A percentile compares a stretch with the other conserved stretches of the same genome.
Conservation (phyloP, 2,329 filamentous ascomycete genomes). For the Fusarium tuaranense region DNA sequence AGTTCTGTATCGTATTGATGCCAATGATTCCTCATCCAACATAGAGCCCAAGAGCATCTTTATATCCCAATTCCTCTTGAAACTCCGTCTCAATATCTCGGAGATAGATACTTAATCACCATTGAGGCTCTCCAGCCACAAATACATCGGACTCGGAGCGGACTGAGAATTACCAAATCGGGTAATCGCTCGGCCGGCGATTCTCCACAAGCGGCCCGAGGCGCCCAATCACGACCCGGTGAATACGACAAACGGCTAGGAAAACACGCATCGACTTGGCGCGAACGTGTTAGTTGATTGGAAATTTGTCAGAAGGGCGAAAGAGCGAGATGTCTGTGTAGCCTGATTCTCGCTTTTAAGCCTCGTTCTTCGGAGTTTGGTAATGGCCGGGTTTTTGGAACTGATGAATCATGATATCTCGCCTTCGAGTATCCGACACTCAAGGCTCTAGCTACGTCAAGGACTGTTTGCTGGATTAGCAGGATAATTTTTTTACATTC, state of each 20-base stretch:
- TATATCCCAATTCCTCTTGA: background rate
- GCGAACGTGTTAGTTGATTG: constrained; percentile 1
- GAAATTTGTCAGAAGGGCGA: background rate
- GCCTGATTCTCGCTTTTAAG: background rate
- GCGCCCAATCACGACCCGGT: constrained; percentile 9
- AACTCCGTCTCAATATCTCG: background rate
- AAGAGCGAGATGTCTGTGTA: constrained; percentile 1
- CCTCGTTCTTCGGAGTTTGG: constrained; percentile 7
- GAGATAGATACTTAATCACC: constrained; percentile 15
- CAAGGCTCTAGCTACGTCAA: background rate
- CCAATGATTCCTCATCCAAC: background rate
- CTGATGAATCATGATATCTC: constrained; percentile 3
- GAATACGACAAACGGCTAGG: constrained; percentile 28
- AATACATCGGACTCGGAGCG: constrained; percentile 3
- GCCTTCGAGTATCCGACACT: background rate
- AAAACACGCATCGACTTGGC: background rate
- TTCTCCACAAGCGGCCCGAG: rapidly evolving
- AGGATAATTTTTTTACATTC: too few relatives aligned
- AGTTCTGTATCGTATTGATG: background rate
- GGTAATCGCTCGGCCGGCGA: constrained; percentile 17
- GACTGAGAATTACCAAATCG: constrained; percentile 15
- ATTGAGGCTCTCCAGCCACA: background rate
- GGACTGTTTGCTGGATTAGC: too few relatives aligned
- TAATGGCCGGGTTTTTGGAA: background rate
- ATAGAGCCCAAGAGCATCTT: background rate